phyloP scores from a whole-genome alignment of 306 rosid species.

The Hippophae gyantsensis region DNA sequence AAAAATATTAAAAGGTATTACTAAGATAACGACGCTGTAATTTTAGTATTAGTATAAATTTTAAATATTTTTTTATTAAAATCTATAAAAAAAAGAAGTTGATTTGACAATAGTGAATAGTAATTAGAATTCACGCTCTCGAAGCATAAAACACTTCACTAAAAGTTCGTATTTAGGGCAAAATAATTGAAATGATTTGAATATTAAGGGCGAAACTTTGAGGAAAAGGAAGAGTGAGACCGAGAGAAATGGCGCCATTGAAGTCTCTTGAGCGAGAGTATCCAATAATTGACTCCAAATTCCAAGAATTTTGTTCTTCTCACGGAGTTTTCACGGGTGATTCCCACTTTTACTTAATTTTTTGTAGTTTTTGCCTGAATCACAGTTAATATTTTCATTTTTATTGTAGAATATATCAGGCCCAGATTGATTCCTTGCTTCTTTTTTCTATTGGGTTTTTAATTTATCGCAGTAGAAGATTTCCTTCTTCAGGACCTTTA shows the following conservation, averaged over 20 bases:
- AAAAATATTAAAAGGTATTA: too few species aligned
- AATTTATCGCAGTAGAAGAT: slow-evolving; percentile 49
- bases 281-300: slow-evolving; percentile 28
- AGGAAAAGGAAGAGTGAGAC: slow-evolving; percentile 3
- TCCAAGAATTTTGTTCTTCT: slow-evolving; percentile 34
- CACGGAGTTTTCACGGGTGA: slow-evolving; percentile 36
- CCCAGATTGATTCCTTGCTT: not conserved
- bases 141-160: too few species aligned
- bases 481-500: slow-evolving; percentile 52
- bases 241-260: slow-evolving; percentile 37
- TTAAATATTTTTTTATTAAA: too few species aligned
- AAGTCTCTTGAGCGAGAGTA: slow-evolving; percentile 30
- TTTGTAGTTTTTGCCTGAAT: not conserved
- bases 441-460: not conserved
- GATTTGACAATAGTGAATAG: too few species aligned
- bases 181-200: too few species aligned
- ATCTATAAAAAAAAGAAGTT: too few species aligned
- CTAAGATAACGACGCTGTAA: too few species aligned
- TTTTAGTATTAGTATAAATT: too few species aligned
- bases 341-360: not conserved
- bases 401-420: not conserved
- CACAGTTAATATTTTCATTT: not conserved
- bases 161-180: too few species aligned
- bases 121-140: too few species aligned
- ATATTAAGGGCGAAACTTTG: too few species aligned